Evolutionary conservation across 768 basidiomycete genomes (phyloP).

Genomic region (Kwoniella dejecticola): DNA sequence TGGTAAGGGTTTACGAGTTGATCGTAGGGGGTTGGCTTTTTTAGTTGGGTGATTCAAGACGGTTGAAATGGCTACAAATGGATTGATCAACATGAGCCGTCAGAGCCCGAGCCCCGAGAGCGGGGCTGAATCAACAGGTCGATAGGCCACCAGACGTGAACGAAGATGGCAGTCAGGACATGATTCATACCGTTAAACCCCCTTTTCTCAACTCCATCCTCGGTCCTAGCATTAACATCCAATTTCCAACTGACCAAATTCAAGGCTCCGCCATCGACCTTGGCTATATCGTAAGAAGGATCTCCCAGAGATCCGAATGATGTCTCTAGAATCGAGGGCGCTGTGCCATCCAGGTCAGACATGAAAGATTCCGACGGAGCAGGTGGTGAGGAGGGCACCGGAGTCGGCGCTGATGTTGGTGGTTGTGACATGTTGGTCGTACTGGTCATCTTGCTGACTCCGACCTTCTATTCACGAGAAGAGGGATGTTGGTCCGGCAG

Average conservation of each 20-base stretch:
- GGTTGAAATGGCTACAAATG: constrained; percentile 76
- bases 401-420: constrained; percentile 29
- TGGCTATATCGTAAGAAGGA: constrained; percentile 12
- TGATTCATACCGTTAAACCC: constrained; percentile 78
- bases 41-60: constrained; percentile 89
- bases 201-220: constrained; percentile 58
- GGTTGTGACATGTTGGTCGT: neutral
- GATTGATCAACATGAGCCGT: neutral
- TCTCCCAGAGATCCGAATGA: constrained; percentile 27
- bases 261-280: constrained; percentile 32
- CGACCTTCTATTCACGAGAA: too few relatives aligned
- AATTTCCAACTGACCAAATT: constrained; percentile 54
- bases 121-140: too few relatives aligned
- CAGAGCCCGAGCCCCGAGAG: too few relatives aligned
- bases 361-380: constrained; percentile 45
- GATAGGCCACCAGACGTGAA: constrained; percentile 12
- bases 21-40: constrained; percentile 79
- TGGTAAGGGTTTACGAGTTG: constrained; percentile 69
- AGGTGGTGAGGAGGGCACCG: constrained; percentile 41
- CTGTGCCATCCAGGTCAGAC: constrained; percentile 48
- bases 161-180: neutral
- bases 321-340: constrained; percentile 37
- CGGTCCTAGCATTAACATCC: constrained; percentile 41
- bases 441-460: neutral
- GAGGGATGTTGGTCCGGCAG: too few relatives aligned